phyloP scores from a whole-genome alignment of 108 stramenopile genomes.

The Stephanodiscus minutulus region DNA sequence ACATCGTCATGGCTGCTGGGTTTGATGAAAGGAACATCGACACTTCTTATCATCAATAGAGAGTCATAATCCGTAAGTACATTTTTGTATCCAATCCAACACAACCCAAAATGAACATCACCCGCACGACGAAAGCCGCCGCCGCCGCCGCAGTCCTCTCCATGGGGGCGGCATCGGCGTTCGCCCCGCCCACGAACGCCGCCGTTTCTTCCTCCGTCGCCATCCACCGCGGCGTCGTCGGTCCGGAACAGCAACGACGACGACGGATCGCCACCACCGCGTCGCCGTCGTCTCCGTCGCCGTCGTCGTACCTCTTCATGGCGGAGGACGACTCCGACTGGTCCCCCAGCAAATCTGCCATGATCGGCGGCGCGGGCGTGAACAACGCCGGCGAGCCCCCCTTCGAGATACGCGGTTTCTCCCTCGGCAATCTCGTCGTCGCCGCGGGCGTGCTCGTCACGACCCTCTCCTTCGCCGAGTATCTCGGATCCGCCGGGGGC shows the following conservation, averaged over 20 bases:
- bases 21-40: too few species aligned
- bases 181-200: not conserved
- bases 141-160: not conserved
- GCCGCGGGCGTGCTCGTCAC: slow-evolving; percentile 80
- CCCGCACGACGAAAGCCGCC: not conserved
- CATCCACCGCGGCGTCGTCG: slow-evolving; percentile 9
- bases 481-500: slow-evolving; percentile 82
- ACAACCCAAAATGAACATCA: slow-evolving; percentile 13
- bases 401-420: slow-evolving; percentile 97
- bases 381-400: slow-evolving; percentile 96
- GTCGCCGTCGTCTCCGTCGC: not conserved
- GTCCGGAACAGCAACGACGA: not conserved
- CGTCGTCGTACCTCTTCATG: slow-evolving; percentile 17
- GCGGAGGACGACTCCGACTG: slow-evolving; percentile 45
- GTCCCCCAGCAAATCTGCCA: slow-evolving; percentile 71
- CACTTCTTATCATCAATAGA: not conserved
- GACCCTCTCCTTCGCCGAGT: slow-evolving; percentile 84
- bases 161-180: not conserved
- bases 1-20: too few species aligned
- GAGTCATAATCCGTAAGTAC: too few species aligned
- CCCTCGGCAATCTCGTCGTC: slow-evolving; percentile 91
- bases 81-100: too few species aligned
- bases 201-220: not conserved
- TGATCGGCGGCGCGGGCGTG: slow-evolving; percentile 94
- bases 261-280: not conserved